Conservation (phyloP, 1,284 basidiomycete genomes). For the Spongiforma sp. region DNA sequence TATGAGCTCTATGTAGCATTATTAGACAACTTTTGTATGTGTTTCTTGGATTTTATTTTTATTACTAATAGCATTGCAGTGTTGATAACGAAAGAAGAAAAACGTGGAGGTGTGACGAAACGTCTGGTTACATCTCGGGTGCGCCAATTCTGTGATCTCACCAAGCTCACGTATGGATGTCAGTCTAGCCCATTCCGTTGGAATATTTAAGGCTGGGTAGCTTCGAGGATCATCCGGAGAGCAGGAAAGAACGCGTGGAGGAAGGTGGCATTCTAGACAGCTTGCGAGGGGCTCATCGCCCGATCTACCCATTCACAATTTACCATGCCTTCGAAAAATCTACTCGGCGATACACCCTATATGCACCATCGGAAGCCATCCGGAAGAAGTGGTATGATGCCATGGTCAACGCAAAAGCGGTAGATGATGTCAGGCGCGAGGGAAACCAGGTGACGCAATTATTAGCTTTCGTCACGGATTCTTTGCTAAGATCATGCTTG, state of each 20-base stretch:
- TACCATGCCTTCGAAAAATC: slow-evolving; percentile 66
- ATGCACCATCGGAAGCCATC: slow-evolving; percentile 58
- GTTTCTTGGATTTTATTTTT: slow-evolving; percentile 1
- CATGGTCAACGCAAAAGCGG: slow-evolving; percentile 62
- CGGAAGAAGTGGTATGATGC: slow-evolving; percentile 67
- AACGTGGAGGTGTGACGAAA: slow-evolving; percentile 51
- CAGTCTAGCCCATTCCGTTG: slow-evolving; percentile 70
- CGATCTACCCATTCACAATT: slow-evolving; percentile 75
- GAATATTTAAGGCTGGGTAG: slow-evolving; percentile 73
- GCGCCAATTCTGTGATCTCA: slow-evolving; percentile 27
- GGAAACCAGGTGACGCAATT: slow-evolving; percentile 63
- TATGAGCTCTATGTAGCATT: slow-evolving; percentile 67
- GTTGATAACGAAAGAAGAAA: slow-evolving; percentile 66
- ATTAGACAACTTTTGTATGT: slow-evolving; percentile 77
- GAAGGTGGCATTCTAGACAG: slow-evolving; percentile 63
- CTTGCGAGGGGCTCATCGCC: slow-evolving; percentile 53
- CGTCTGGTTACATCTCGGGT: slow-evolving; percentile 70
- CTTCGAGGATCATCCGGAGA: slow-evolving; percentile 62
- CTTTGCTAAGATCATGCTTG: slow-evolving; percentile 11
- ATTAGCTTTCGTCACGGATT: neutral
- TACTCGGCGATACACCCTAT: slow-evolving; percentile 71
- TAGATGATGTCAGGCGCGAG: slow-evolving; percentile 67
- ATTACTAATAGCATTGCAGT: slow-evolving; percentile 45
- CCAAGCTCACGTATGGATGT: slow-evolving; percentile 10
- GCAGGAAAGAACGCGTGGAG: slow-evolving; percentile 62